Evolutionary conservation across 345 rosid genomes (phyloP).

Genomic region (Melastoma malabathricum): DNA sequence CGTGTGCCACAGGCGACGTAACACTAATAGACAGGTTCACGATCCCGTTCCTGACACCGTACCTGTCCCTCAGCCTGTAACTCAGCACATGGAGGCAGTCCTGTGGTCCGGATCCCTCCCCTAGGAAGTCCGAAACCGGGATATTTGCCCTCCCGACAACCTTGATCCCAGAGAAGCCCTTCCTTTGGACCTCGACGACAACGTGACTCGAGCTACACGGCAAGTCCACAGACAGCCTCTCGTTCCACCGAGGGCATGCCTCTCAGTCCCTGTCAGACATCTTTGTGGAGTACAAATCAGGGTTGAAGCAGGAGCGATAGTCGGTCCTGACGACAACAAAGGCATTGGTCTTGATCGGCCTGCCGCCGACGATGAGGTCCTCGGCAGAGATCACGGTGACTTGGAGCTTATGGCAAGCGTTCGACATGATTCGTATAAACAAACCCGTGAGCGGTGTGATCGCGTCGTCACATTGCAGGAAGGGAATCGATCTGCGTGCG

Average conservation of each 20-base stretch:
- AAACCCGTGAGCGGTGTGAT: too few relatives aligned
- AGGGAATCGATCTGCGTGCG: too few relatives aligned
- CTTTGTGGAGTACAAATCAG: too few relatives aligned
- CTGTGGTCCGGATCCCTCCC: slow-evolving; percentile 8
- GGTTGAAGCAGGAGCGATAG: too few relatives aligned
- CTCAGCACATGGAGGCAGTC: slow-evolving; percentile 9
- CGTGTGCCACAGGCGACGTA: background rate
- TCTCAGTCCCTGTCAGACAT: background rate
- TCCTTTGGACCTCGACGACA: slow-evolving; percentile 11
- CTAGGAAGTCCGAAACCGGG: slow-evolving; percentile 12
- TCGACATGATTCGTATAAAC: too few relatives aligned
- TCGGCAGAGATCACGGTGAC: too few relatives aligned
- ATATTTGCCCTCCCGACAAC: slow-evolving; percentile 8
- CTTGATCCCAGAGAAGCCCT: background rate
- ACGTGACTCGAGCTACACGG: slow-evolving; percentile 1
- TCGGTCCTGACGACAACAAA: too few relatives aligned
- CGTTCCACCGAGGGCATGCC: slow-evolving; percentile 11
- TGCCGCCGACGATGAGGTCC: too few relatives aligned
- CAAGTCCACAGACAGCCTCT: slow-evolving; percentile 10
- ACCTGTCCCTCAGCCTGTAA: slow-evolving; percentile 8
- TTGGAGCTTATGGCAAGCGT: too few relatives aligned
- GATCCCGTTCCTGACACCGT: slow-evolving; percentile 8
- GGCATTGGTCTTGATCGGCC: too few relatives aligned
- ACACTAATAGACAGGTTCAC: slow-evolving; percentile 10
- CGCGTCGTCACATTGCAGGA: too few relatives aligned